phyloP scores from a whole-genome alignment of 768 basidiomycete genomes.

The Rhodotorula kratochvilovae region DNA sequence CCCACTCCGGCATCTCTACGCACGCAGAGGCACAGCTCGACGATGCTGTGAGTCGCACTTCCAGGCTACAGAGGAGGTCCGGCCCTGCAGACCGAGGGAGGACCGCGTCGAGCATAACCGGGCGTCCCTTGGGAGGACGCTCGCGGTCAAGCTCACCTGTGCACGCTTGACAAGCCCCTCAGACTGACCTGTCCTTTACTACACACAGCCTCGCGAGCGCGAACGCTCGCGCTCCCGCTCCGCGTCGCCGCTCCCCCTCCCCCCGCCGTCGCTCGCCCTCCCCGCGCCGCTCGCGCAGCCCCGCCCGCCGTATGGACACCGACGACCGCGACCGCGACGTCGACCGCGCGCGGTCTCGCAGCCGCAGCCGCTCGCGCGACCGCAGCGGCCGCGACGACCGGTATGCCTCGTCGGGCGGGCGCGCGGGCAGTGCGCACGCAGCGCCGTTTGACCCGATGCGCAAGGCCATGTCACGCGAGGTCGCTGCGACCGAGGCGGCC shows the following conservation, averaged over 20 bases:
- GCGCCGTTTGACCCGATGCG: conserved; percentile 22
- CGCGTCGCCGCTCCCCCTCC: conserved; percentile 55
- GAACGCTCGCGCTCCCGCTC: conserved; percentile 50
- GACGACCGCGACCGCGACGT: conserved; percentile 46
- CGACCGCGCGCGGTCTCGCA: conserved; percentile 44
- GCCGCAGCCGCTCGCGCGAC: conserved; percentile 54
- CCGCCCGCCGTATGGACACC: conserved; percentile 51
- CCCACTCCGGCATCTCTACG: no score
- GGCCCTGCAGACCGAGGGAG: not conserved
- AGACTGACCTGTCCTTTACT: not conserved
- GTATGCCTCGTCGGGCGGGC: conserved; percentile 54
- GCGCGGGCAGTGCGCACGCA: not conserved
- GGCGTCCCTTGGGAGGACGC: not conserved
- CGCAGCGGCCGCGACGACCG: conserved; percentile 53
- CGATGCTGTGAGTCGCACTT: conserved; percentile 57
- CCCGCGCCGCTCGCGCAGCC: conserved; percentile 36
- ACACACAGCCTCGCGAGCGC: conserved; percentile 50
- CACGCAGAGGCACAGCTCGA: conserved; percentile 45
- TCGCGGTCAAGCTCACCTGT: not conserved
- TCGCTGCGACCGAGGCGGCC: conserved; percentile 91
- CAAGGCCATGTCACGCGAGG: conserved; percentile 50
- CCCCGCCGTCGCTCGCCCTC: conserved; percentile 52
- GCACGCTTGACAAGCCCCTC: not conserved
- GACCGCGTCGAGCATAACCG: not conserved
- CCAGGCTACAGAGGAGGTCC: not conserved